phyloP scores from a whole-genome alignment of 2,329 filamentous ascomycete genomes.

The Plenodomus lindquistii region DNA sequence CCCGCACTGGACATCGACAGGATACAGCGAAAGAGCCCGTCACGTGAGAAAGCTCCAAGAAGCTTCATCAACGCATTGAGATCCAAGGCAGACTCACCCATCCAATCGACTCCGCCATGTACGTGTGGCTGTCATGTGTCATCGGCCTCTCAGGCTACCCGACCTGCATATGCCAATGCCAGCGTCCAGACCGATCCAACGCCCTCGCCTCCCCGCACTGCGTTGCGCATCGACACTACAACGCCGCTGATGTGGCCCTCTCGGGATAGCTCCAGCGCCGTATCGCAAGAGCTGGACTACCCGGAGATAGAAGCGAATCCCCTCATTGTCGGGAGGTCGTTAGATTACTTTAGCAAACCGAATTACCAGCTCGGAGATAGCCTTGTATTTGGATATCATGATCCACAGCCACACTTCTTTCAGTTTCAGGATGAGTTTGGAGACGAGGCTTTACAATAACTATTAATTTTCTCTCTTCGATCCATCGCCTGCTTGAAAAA shows the following conservation, averaged over 20 bases:
- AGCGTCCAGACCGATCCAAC: slow-evolving; percentile 30
- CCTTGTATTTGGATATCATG: slow-evolving; percentile 28
- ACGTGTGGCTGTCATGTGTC: slow-evolving; percentile 18
- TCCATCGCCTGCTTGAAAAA: no score
- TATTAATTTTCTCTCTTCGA: no score
- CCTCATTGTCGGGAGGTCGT: slow-evolving; percentile 37
- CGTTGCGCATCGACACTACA: slow-evolving; percentile 18
- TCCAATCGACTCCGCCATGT: slow-evolving; percentile 3
- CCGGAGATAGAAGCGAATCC: slow-evolving; percentile 13
- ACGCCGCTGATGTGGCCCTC: slow-evolving; percentile 5
- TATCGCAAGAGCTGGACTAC: slow-evolving; percentile 17
- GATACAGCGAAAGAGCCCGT: no score
- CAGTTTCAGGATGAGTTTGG: slow-evolving; percentile 20
- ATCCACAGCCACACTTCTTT: slow-evolving; percentile 13
- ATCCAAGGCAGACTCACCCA: no score
- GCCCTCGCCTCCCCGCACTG: slow-evolving; percentile 6
- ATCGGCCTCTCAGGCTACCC: not conserved
- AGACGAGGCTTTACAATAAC: no score
- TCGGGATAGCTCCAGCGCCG: slow-evolving; percentile 11
- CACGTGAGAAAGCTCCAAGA: no score
- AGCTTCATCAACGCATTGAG: no score
- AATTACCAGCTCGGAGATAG: slow-evolving; percentile 41
- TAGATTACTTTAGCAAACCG: slow-evolving; percentile 38
- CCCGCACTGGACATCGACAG: no score
- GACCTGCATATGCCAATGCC: slow-evolving; percentile 21